Conservation (phyloP, 1,284 basidiomycete species). For the Naganishia liquefaciens region DNA sequence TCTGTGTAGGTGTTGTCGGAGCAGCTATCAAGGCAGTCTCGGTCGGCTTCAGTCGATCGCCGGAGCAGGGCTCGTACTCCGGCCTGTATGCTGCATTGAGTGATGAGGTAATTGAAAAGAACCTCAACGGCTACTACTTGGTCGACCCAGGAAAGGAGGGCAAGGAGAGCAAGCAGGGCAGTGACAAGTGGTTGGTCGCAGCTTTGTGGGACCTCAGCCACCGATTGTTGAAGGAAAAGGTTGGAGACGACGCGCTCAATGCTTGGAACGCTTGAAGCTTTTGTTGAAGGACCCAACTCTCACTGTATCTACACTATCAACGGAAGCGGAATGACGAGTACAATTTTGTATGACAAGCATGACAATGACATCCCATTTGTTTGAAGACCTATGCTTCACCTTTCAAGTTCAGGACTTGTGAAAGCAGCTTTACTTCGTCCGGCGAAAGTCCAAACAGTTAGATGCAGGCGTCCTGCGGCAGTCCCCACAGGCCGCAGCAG, state of each 20-base stretch:
- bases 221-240: constrained; percentile 48
- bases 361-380: no score
- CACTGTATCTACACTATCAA: no score
- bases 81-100: constrained; percentile 39
- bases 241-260: constrained; percentile 50
- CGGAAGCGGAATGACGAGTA: no score
- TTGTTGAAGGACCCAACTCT: no score
- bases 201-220: constrained; percentile 56
- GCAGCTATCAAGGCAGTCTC: constrained; percentile 48
- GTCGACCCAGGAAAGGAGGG: constrained; percentile 47
- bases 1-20: constrained; percentile 53
- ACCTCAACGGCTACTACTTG: constrained; percentile 55
- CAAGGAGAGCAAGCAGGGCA: constrained; percentile 37
- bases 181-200: constrained; percentile 51
- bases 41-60: constrained; percentile 52
- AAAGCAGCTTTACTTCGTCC: no score
- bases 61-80: constrained; percentile 51
- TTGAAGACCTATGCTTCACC: no score
- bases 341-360: no score
- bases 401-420: no score
- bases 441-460: no score
- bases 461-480: no score
- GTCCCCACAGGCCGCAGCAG: no score
- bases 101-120: constrained; percentile 52
- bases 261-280: constrained; percentile 38